Evolutionary conservation across 2,329 filamentous ascomycete genomes (phyloP).

Genomic region (Nannizziopsis arthrosporioides): DNA sequence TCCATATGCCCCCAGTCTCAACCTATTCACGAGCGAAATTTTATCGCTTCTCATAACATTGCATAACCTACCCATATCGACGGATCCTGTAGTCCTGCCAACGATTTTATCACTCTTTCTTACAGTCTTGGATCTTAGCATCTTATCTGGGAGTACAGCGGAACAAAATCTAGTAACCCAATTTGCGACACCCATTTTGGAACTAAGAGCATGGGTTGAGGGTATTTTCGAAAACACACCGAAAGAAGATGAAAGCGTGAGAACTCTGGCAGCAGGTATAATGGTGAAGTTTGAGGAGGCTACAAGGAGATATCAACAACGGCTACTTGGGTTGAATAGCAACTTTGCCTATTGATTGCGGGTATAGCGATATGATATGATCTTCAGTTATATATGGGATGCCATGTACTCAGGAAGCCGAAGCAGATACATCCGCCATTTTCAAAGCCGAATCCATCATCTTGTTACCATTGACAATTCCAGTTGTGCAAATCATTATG

Average conservation of each 20-base stretch:
- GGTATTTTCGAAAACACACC: slow-evolving; percentile 54
- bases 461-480: slow-evolving; percentile 75
- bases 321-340: slow-evolving; percentile 59
- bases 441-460: slow-evolving; percentile 82
- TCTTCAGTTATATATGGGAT: neutral
- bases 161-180: slow-evolving; percentile 61
- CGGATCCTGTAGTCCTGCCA: slow-evolving; percentile 56
- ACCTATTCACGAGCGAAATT: slow-evolving; percentile 71
- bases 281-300: slow-evolving; percentile 73
- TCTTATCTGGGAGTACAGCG: slow-evolving; percentile 36
- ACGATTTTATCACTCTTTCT: slow-evolving; percentile 69
- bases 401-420: neutral
- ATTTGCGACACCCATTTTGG: slow-evolving; percentile 64
- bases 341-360: slow-evolving; percentile 31
- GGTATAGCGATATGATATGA: neutral
- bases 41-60: slow-evolving; percentile 71
- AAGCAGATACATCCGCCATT: slow-evolving; percentile 44
- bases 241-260: slow-evolving; percentile 32
- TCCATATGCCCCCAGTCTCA: slow-evolving; percentile 61
- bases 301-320: slow-evolving; percentile 65
- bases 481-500: slow-evolving; percentile 85
- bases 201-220: slow-evolving; percentile 77
- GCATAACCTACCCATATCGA: slow-evolving; percentile 40
- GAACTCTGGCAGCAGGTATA: slow-evolving; percentile 59
- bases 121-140: slow-evolving; percentile 69